phyloP scores from a whole-genome alignment of 1,284 basidiomycete genomes.

The Cryptococcus deneoformans region DNA sequence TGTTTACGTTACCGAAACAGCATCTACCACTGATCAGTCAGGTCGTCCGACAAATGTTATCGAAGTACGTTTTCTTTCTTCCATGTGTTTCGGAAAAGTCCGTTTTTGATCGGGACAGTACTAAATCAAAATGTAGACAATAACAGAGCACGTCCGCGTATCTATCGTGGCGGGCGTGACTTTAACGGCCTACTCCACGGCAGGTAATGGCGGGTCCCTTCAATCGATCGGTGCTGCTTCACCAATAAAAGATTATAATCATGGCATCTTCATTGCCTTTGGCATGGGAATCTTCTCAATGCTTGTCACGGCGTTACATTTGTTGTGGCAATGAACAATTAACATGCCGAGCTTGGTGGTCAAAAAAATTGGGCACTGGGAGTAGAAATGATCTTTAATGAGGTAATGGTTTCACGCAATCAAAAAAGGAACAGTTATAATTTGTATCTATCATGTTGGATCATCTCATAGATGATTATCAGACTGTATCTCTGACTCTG shows the following conservation, averaged over 20 bases:
- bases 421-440: too few species aligned
- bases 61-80: conserved; percentile 5
- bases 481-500: too few species aligned
- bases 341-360: too few species aligned
- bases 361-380: too few species aligned
- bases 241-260: not conserved
- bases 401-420: too few species aligned
- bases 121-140: conserved; percentile 7
- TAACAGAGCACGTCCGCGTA: conserved; percentile 13
- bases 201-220: conserved; percentile 11
- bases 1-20: conserved; percentile 17
- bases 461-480: too few species aligned
- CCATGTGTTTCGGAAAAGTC: not conserved
- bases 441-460: too few species aligned
- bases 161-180: conserved; percentile 13
- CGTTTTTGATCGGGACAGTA: not conserved
- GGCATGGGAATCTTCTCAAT: not conserved
- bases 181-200: conserved; percentile 11
- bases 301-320: not conserved
- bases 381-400: too few species aligned
- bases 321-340: not conserved
- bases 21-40: conserved; percentile 7
- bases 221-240: not conserved
- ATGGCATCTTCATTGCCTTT: not conserved
- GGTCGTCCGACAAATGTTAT: conserved; percentile 5